Base-by-base conservation (phyloP, 768 basidiomycete genomes). In the Mycena epipterygia region DNA sequence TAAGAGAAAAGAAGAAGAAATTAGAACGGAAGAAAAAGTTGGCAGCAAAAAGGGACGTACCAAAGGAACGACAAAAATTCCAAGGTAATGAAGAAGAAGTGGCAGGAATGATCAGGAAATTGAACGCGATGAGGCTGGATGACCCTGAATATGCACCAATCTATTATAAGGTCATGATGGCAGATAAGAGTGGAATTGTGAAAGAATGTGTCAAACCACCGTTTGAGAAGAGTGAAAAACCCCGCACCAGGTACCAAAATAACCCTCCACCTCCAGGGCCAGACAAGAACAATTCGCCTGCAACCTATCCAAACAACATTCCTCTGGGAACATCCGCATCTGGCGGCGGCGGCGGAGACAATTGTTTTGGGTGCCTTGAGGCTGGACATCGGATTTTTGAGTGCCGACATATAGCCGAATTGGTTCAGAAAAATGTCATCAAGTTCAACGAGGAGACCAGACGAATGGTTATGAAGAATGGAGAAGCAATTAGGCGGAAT, bases 101-200 rank as follows among this genome's bases (percentile, higher is more conserved):
- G 5, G 25, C 60, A 14, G 23, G 32, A 2, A 13, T 62, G n/a
- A 62, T 62, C 33, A 7, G 48, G 11, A n/a, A 37, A 37, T 17
- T 63, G 9, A 63, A 63, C 30, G 27, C 16, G 2, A 63, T 63
- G 61, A 25, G 7, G 3, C 5, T 52, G 7, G 44, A 51, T 1
- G 61, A 63, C 16, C 52, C 63, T 13, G 63, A 64, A 13, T 64
- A 64, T 21, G 39, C 63, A 33, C 63, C 63, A 2, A 23, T 56
- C 2, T 64, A 64, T 35, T 64, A 55, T 13, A 39, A 41, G 17
- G 39, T 64, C 2, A 21, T 64, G 37, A 11, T n/a, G 3, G 13
- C 39, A 12, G 62, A 56, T 13, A 16, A 29, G 1, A 21, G 41
- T 5, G 51, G 63, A 16, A 46, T 13, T 1, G 63, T 39, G 5